Percentiles rank a stretch among this genome's conserved stretches.
Conservation (phyloP, 768 basidiomycete species). For the Rhizopogon rudus region DNA sequence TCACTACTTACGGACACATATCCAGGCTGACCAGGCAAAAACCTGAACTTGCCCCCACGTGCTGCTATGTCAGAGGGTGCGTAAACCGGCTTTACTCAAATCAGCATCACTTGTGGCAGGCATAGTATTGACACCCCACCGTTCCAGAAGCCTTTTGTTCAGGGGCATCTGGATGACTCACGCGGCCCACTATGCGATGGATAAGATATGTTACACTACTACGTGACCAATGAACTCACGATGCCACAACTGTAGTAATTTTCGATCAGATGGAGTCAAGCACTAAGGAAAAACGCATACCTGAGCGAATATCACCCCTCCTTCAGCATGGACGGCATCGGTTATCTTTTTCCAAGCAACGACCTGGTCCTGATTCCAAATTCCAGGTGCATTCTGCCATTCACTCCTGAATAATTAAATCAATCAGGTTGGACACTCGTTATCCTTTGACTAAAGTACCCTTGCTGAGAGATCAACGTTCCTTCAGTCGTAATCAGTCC, state of each 20-base stretch:
- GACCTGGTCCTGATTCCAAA: conserved; percentile 42
- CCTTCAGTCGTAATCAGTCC: conserved; percentile 39
- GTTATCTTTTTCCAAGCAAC: conserved; percentile 41
- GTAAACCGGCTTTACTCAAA: conserved; percentile 32
- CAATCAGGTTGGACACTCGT: not conserved
- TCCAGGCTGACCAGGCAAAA: conserved; percentile 32
- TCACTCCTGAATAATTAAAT: conserved; percentile 28
- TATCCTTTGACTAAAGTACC: conserved; percentile 20
- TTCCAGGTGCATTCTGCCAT: conserved; percentile 41
- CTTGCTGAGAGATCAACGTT: conserved; percentile 36
- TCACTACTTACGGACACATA: conserved; percentile 33
- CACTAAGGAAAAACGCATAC: conserved; percentile 11
- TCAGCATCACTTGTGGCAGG: not conserved
- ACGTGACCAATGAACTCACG: conserved; percentile 15
- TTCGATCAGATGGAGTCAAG: not conserved
- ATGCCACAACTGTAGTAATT: conserved; percentile 31
- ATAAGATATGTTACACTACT: not conserved
- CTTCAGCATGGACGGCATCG: conserved; percentile 42
- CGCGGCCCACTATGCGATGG: conserved; percentile 29
- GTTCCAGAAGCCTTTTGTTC: conserved; percentile 33
- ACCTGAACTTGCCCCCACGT: conserved; percentile 36
- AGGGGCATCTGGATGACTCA: conserved; percentile 33
- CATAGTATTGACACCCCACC: conserved; percentile 11
- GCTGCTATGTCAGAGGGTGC: conserved; percentile 41
- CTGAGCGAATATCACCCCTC: conserved; percentile 42